phyloP scores from a whole-genome alignment of 139 green algal species.

The Chlamydomonas asymmetrica region DNA sequence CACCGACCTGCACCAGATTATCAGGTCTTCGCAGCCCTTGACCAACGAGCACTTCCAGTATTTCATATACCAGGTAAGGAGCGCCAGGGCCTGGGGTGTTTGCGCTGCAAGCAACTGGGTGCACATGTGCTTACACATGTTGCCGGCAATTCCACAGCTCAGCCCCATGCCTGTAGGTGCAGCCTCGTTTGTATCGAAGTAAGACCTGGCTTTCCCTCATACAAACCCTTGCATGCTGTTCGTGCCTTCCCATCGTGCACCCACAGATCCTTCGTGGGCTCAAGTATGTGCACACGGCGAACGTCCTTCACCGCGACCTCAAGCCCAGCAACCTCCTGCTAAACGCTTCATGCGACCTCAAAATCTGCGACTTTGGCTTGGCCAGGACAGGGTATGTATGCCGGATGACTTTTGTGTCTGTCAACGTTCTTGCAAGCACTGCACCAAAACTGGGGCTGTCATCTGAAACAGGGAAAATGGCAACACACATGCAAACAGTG shows the following conservation, averaged over 20 bases:
- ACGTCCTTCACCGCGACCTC: constrained; percentile 95
- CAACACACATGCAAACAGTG: neutral
- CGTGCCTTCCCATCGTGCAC: neutral
- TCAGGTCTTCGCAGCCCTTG: constrained; percentile 89
- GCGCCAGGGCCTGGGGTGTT: too few relatives aligned
- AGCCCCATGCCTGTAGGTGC: too few relatives aligned
- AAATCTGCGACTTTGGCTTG: constrained; percentile 98
- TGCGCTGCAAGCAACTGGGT: too few relatives aligned
- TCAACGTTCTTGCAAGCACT: neutral
- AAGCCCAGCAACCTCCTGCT: constrained; percentile 98
- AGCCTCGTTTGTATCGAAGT: neutral
- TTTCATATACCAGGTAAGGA: constrained; percentile 99
- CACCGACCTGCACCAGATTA: constrained; percentile 99
- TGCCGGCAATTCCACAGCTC: too few relatives aligned
- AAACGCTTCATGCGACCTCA: constrained; percentile 96
- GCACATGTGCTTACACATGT: too few relatives aligned
- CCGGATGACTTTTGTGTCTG: too few relatives aligned
- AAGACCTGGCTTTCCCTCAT: constrained; percentile 1
- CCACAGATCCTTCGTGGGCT: constrained; percentile 82
- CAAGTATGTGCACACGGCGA: constrained; percentile 91
- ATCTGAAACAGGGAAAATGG: neutral
- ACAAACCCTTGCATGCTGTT: too few relatives aligned
- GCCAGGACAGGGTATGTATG: constrained; percentile 79
- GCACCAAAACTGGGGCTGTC: neutral
- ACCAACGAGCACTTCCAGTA: constrained; percentile 98